Evolutionary conservation across 2,329 filamentous ascomycete species (phyloP), one percentile per base, ranked within the genome.

Genomic region (Lecanoromycetidae sp.): DNA sequence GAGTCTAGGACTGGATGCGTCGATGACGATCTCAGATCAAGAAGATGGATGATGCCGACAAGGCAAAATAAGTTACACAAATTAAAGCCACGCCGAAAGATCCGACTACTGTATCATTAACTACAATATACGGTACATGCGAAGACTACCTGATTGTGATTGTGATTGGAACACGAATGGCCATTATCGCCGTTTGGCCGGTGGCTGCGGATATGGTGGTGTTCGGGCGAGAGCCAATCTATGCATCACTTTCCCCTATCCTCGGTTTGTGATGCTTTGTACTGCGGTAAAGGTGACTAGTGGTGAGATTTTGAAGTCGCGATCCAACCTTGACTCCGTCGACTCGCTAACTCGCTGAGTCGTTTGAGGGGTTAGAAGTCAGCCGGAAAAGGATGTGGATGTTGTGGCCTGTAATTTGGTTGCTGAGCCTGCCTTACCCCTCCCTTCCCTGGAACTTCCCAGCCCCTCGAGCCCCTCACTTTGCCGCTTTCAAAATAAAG

Each of bases 21-120:
- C 22, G 35, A 46, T 40, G 44, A 46, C 27, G 44, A 46, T 46
- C 44, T 23, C 41, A 39, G 44, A 41, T 46, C 44, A 40, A 29
- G 36, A 40, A 32, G 36, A 39, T 3, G 19, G 43, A 27, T 37
- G 43, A 29, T 32, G 34, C 23, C 19, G 25, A 19, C 29, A 23
- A 41, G 34, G 25, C 34, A 36, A 30, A 44, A 33, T 22, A 35
- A 33, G 9, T 29, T 27, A 33, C 23, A 30, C 41, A 44, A 23
- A 34, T 26, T 27, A n/a, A 32, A 22, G 29, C 13, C 13, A 38
- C 27, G 44, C 44, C 44, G 44, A 35, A 41, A 40, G 44, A 37
- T 37, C 44, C 44, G 44, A 46, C 44, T 41, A 19, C 23, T 22
- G 38, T 42, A 42, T 17, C 25, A 42, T 29, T 27, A 17, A 27